Conservation (phyloP, 768 basidiomycete species). For the Tulasnella sp. region DNA sequence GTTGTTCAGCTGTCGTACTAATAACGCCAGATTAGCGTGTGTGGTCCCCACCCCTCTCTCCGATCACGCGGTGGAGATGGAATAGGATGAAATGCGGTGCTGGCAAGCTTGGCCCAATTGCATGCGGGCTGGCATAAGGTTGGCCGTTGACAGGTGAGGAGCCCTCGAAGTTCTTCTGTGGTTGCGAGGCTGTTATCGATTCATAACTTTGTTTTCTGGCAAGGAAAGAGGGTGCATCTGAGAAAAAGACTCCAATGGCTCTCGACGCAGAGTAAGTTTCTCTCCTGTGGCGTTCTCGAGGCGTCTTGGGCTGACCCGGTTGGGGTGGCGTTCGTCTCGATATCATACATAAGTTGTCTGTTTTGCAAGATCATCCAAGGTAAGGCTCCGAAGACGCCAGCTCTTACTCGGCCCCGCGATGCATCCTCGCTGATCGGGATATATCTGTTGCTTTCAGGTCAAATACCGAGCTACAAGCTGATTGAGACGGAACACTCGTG, state of each 20-base stretch:
- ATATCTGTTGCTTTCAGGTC: slow-evolving; percentile 48
- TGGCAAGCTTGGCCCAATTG: neutral
- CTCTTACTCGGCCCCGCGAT: neutral
- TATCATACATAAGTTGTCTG: slow-evolving; percentile 49
- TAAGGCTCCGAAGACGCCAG: slow-evolving; percentile 34
- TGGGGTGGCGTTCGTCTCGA: neutral
- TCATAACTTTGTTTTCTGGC: neutral
- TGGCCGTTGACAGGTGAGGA: neutral
- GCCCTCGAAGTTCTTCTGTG: neutral
- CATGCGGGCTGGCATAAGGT: neutral
- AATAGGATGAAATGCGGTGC: neutral
- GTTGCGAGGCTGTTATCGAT: neutral
- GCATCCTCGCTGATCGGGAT: neutral
- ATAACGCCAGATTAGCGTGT: neutral
- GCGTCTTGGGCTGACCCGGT: neutral
- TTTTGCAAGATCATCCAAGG: slow-evolving; percentile 97
- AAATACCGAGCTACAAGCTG: slow-evolving; percentile 86
- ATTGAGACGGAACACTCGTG: slow-evolving; percentile 70
- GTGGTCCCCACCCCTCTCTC: too few relatives aligned
- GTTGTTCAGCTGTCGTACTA: neutral
- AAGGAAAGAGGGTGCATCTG: neutral
- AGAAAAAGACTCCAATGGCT: neutral
- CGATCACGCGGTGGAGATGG: too few relatives aligned
- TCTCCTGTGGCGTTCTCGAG: neutral
- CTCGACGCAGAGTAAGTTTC: neutral